phyloP scores from a whole-genome alignment of 1,284 basidiomycete genomes.

The Polyporus tsugae region DNA sequence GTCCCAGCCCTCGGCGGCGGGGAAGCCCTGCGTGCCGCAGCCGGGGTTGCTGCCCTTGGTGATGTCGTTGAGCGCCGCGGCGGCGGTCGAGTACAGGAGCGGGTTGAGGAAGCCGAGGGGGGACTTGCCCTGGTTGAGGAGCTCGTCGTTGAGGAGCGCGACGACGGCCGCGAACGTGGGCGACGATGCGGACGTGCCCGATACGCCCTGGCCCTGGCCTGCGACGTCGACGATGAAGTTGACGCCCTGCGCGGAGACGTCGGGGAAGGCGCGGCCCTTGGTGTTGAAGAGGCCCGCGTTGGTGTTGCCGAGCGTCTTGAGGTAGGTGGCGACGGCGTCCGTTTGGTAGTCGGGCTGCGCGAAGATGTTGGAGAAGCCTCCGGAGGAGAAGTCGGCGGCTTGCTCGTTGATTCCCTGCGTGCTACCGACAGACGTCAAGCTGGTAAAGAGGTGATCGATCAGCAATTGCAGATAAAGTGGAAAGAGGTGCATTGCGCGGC shows the following conservation, averaged over 20 bases:
- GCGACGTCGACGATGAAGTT: slow-evolving; percentile 63
- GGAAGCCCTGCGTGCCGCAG: slow-evolving; percentile 49
- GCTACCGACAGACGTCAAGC: slow-evolving; percentile 66
- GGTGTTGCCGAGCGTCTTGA: slow-evolving; percentile 51
- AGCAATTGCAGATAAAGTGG: slow-evolving; percentile 49
- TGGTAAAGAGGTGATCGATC: slow-evolving; percentile 54
- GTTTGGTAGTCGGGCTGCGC: slow-evolving; percentile 62
- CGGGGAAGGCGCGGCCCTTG: slow-evolving; percentile 41
- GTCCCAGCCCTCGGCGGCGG: slow-evolving; percentile 51
- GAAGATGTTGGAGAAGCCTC: slow-evolving; percentile 73
- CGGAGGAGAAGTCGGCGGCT: slow-evolving; percentile 63
- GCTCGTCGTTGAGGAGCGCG: slow-evolving; percentile 66
- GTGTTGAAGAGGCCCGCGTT: slow-evolving; percentile 65
- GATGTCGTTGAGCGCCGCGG: slow-evolving; percentile 52
- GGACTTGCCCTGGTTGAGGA: slow-evolving; percentile 52
- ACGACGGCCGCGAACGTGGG: slow-evolving; percentile 59
- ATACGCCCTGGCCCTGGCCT: slow-evolving; percentile 50
- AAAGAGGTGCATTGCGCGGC: slow-evolving; percentile 27
- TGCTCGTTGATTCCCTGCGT: slow-evolving; percentile 60
- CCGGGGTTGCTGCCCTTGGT: slow-evolving; percentile 41
- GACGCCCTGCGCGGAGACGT: slow-evolving; percentile 38
- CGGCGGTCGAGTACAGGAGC: slow-evolving; percentile 44
- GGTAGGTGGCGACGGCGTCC: slow-evolving; percentile 48
- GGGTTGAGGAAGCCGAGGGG: slow-evolving; percentile 59
- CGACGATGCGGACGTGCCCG: slow-evolving; percentile 57